Evolutionary conservation across 2,329 filamentous ascomycete species (phyloP), one percentile per base, ranked within the genome.

Genomic region (Ceratocystis destructans): DNA sequence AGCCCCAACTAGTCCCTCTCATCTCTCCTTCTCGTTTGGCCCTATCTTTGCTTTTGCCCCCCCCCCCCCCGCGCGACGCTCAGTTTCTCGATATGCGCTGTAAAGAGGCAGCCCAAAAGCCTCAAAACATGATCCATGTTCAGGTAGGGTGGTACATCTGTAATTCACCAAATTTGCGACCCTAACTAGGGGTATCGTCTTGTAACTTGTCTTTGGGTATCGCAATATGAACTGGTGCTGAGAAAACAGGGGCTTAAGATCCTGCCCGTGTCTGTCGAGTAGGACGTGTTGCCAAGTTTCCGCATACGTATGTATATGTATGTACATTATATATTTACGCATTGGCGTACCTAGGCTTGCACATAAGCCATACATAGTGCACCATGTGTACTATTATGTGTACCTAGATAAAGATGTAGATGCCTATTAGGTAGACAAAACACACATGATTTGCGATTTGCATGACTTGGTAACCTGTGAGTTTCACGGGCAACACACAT

Each of bases 401-500:
- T 28, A 33, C 53, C 33, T 41, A 15, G 37, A 59, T 37, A 59
- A 15, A 15, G 7, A 55, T 12, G 20, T 59, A 10, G 25, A 33
- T n/a, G 31, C 28, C 5, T 15, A 37, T 33, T 15, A 20, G n/a
- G 46, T 2, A 53, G n/a, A 53, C 48, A 28, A 28, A 28, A 28
- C 28, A 28, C 28, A 53, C 48, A 53, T 53, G 48, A 53, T 59
- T n/a, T 17, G 33, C 33, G 25, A 59, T 59, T 37, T 59, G 55
- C 55, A 59, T 59, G 28, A 20, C 55, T 59, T 59, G 55, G 55
- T 31, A 20, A 15, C 28, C 55, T 59, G 28, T 6, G 55, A 59
- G 55, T 59, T 59, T 59, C 55, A 59, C 28, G 55, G 25, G 55
- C 55, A 59, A 59, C 55, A 59, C 55, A 57, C 50, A 37, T 10